Evolutionary conservation across 2,329 filamentous ascomycete genomes (phyloP).

Genomic region (Celoporthe dispersa): DNA sequence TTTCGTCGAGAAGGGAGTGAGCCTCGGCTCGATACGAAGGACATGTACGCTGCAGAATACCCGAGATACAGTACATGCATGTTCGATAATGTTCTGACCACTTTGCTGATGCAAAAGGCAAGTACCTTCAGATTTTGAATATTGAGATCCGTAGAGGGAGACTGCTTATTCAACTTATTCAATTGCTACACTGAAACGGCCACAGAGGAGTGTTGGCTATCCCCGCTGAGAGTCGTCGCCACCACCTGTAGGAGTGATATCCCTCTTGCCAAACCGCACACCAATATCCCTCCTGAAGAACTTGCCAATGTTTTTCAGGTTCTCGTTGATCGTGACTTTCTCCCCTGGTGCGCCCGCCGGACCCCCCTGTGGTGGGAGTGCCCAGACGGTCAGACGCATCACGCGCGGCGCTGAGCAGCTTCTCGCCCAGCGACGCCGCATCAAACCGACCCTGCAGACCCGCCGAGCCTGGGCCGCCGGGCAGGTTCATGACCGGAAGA

Average conservation of each 20-base stretch:
- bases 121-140: neutral
- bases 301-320: conserved; percentile 92
- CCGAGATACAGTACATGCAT: neutral
- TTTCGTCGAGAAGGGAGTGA: neutral
- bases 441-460: conserved; percentile 65
- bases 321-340: conserved; percentile 83
- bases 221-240: conserved; percentile 29
- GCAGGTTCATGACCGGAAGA: conserved; percentile 42
- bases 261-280: conserved; percentile 70
- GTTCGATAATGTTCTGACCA: conserved; percentile 8
- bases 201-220: neutral
- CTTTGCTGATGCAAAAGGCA: neutral
- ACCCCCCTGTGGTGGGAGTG: conserved; percentile 52
- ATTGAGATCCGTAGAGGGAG: neutral
- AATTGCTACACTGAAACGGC: neutral
- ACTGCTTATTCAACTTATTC: neutral
- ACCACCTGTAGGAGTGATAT: conserved; percentile 44
- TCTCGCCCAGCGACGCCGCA: conserved; percentile 80
- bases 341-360: conserved; percentile 43
- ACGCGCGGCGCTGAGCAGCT: conserved; percentile 83
- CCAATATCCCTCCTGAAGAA: conserved; percentile 92
- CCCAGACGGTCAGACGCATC: conserved; percentile 82
- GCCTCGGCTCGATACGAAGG: neutral
- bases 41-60: neutral
- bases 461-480: conserved; percentile 41